phyloP scores from a whole-genome alignment of 2,329 filamentous ascomycete genomes.

The Cytospora piceicola region DNA sequence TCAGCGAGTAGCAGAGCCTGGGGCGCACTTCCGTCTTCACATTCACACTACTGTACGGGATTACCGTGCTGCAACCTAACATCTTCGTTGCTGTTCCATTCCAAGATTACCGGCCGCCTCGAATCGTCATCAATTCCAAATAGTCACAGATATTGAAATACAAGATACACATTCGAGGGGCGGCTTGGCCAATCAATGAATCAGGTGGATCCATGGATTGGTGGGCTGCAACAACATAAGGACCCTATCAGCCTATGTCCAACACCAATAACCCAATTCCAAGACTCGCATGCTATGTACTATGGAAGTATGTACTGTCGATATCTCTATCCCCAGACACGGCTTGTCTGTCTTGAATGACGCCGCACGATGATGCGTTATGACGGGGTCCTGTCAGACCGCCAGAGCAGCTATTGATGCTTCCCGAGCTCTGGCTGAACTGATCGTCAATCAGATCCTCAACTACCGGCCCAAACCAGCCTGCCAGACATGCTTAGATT shows the following conservation, averaged over 20 bases:
- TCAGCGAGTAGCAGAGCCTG: not conserved
- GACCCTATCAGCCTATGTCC: not conserved
- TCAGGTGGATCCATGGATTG: too few species aligned
- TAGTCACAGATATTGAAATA: not conserved
- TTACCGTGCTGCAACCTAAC: not conserved
- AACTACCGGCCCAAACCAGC: not conserved
- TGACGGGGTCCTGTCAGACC: not conserved
- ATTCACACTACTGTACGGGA: not conserved
- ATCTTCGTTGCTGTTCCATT: not conserved
- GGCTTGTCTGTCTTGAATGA: not conserved
- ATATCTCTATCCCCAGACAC: not conserved
- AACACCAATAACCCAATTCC: not conserved
- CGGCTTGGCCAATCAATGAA: too few species aligned
- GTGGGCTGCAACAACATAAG: not conserved
- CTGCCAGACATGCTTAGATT: not conserved
- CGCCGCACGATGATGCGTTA: not conserved
- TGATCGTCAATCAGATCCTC: not conserved
- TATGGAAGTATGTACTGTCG: too few species aligned
- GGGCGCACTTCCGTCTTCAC: not conserved
- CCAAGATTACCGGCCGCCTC: slow-evolving; percentile 8
- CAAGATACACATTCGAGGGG: too few species aligned
- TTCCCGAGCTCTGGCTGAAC: not conserved
- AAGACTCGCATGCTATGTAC: too few species aligned
- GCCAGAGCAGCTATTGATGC: not conserved
- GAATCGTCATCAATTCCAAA: not conserved